Base-by-base conservation (phyloP, 2,329 filamentous ascomycete genomes). In the Phaeosphaeria sp. region DNA sequence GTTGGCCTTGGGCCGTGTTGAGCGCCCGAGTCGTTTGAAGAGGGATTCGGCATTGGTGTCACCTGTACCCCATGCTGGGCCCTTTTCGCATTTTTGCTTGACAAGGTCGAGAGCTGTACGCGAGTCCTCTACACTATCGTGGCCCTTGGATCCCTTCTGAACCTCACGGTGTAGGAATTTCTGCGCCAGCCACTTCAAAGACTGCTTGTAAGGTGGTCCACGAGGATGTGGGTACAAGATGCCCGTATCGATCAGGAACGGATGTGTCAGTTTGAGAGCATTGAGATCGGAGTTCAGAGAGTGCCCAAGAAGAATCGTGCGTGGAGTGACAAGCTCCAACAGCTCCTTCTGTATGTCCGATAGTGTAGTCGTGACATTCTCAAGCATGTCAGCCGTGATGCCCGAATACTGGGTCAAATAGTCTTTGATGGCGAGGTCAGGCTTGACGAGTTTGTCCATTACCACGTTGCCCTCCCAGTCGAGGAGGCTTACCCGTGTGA, bases 21-120 rank as follows among this genome's bases (percentile, higher is more conserved):
- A 62, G 20, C 81, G 76, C 47, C 70, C 85, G 3, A 99, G 83
- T 10, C 94, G 88, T 66, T 89, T 90, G 82, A 98, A 99, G 50
- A 99, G 87, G 66, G 92, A 94, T 79, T 99, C 95, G 42, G 88
- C 89, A 46, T 88, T 89, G 1, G 88, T 84, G 44, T 96, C 92
- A 50, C 87, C 87, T 0, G 89, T 90, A 36, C 92, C 95, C 91
- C 93, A 99, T 22, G 83, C 79, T 63, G 90, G 91, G 42, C 95
- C 95, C 78, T 91, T 95, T 76, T 98, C 93, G 75, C 94, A 97
- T 77, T 99, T 99, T 72, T 94, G 89, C 77, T 95, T 96, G 48
- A 98, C 88, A 1, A 99, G 88, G 69, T 98, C 93, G 15, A 99
- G 87, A 63, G 93, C 96, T 2, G 95, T 93, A 64, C 85, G 89